phyloP scores from a whole-genome alignment of 805 yeast species.

The Candida pseudoglaebosa region DNA sequence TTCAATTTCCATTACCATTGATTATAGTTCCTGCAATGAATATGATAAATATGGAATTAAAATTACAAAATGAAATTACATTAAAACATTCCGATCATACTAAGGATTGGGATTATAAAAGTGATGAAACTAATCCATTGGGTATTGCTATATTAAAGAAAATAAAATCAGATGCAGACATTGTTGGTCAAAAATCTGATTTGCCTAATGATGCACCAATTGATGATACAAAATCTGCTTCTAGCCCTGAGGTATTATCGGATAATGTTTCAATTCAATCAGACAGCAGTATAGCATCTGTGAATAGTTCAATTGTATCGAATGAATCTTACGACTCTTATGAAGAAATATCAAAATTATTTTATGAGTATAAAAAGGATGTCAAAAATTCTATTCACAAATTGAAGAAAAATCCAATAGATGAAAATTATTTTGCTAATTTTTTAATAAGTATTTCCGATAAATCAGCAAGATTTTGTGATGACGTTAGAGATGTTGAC shows the following conservation, averaged over 20 bases:
- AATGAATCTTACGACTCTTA: constrained; percentile 33
- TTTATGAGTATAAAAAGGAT: constrained; percentile 23
- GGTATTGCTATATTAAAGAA: constrained; percentile 6
- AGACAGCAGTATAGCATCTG: constrained; percentile 6
- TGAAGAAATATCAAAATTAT: constrained; percentile 35
- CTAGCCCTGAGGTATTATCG: constrained; percentile 2
- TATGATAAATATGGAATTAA: constrained; percentile 48
- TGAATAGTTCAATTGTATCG: constrained; percentile 18
- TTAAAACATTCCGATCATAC: constrained; percentile 1
- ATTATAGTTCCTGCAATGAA: constrained; percentile 61
- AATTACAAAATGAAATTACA: constrained; percentile 33
- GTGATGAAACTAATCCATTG: neutral
- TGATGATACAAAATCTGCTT: neutral
- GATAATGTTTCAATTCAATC: constrained; percentile 17
- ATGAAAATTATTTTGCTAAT: constrained; percentile 27
- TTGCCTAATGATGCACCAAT: neutral
- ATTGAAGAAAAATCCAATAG: constrained; percentile 13
- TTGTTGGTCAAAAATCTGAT: neutral
- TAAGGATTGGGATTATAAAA: constrained; percentile 1
- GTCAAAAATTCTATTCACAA: constrained; percentile 15
- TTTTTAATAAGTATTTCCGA: constrained; percentile 29
- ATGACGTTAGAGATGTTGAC: constrained; percentile 29
- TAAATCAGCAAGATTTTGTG: constrained; percentile 30
- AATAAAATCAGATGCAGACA: constrained; percentile 3
- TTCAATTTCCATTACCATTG: constrained; percentile 62